phyloP scores from a whole-genome alignment of 495 filamentous ascomycete species.

The Talaromyces liani region DNA sequence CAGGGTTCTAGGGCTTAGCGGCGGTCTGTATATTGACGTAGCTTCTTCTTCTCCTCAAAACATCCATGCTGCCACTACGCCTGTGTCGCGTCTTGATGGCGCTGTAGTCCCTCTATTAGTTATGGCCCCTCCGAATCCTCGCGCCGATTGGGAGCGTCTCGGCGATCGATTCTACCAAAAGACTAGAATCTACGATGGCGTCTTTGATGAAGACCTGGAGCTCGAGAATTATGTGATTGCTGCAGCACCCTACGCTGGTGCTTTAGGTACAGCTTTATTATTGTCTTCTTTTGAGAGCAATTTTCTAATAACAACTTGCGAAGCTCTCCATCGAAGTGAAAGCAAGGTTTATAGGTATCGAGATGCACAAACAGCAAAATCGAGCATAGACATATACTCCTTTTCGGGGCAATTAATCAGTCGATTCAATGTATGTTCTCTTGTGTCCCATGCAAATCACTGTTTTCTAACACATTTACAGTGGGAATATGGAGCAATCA shows the following conservation, averaged over 20 bases:
- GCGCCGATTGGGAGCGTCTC: slow-evolving; percentile 86
- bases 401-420: slow-evolving; percentile 79
- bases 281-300: not conserved
- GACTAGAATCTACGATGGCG: slow-evolving; percentile 78
- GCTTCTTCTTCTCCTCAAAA: not conserved
- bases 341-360: slow-evolving; percentile 71
- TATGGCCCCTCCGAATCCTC: slow-evolving; percentile 54
- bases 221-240: slow-evolving; percentile 90
- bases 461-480: slow-evolving; percentile 22
- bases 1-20: not conserved
- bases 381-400: slow-evolving; percentile 90
- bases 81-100: slow-evolving; percentile 3
- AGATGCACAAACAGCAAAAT: slow-evolving; percentile 62
- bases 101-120: not conserved
- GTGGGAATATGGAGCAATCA: slow-evolving; percentile 89
- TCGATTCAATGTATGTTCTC: slow-evolving; percentile 51
- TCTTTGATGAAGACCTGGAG: slow-evolving; percentile 89
- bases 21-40: slow-evolving; percentile 2
- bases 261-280: slow-evolving; percentile 61
- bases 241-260: slow-evolving; percentile 91
- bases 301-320: slow-evolving; percentile 4
- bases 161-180: slow-evolving; percentile 93
- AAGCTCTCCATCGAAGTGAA: slow-evolving; percentile 86
- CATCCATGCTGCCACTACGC: not conserved
- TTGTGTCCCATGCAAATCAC: not conserved